phyloP scores from a whole-genome alignment of 306 rosid species.

The Rosa persica region DNA sequence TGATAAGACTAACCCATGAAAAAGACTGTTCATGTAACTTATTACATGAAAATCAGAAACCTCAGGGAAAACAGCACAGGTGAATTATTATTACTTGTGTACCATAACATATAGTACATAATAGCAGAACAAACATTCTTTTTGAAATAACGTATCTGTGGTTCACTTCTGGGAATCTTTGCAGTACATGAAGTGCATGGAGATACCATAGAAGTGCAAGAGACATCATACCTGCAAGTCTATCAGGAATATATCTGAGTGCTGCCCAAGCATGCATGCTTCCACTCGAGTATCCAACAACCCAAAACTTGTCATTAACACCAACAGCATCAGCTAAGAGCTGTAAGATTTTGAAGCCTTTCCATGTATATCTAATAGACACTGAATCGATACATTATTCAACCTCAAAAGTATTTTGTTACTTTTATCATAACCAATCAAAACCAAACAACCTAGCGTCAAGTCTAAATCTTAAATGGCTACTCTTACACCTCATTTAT shows the following conservation, averaged over 20 bases:
- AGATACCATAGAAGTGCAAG: conserved; percentile 11
- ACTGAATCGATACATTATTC: too few species aligned
- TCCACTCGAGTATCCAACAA: conserved; percentile 91
- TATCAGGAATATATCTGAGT: conserved; percentile 90
- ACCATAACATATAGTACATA: not conserved
- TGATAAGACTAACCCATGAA: not conserved
- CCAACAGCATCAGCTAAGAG: conserved; percentile 79
- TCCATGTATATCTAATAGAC: too few species aligned
- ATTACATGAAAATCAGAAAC: not conserved
- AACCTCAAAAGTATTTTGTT: too few species aligned
- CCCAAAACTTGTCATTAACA: conserved; percentile 77
- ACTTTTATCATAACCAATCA: too few species aligned
- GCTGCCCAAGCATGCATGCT: conserved; percentile 98
- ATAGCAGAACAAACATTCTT: not conserved
- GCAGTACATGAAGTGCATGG: conserved; percentile 2
- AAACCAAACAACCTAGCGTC: too few species aligned
- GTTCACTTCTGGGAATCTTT: not conserved
- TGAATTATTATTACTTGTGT: not conserved
- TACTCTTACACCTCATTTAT: too few species aligned
- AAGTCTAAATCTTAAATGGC: too few species aligned
- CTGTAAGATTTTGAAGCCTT: too few species aligned
- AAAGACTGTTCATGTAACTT: not conserved
- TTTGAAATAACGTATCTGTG: not conserved
- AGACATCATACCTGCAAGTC: conserved; percentile 64
- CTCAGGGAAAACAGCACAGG: not conserved